These are phyloP conservation scores for Polytrichum formosum DNA, from an alignment of 225 moss, liverwort and hornwort genomes.

Conservation along the genomic window DNA sequence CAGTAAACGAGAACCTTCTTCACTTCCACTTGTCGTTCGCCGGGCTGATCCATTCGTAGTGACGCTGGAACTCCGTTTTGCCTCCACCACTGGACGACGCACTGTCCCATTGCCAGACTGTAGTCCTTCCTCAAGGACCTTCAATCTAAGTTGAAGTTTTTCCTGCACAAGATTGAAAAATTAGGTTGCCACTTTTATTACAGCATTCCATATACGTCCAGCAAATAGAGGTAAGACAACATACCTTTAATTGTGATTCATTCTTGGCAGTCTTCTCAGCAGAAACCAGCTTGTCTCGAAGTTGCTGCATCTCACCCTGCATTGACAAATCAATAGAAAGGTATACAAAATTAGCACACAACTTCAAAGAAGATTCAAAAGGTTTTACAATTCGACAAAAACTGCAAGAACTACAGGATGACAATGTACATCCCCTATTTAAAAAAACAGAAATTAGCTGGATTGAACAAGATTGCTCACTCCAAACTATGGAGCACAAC, in stretches of 20 bases:
- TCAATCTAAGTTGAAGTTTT: conserved; percentile 19
- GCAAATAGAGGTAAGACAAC: background rate
- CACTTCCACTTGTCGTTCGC: conserved; percentile 9
- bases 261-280: conserved; percentile 17
- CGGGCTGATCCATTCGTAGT: conserved; percentile 3
- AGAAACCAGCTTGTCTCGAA: conserved; percentile 19
- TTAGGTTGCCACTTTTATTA: background rate
- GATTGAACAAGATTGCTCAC: background rate
- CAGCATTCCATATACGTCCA: background rate
- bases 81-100: conserved; percentile 5
- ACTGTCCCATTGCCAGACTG: conserved; percentile 3
- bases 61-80: conserved; percentile 3
- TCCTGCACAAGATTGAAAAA: conserved; percentile 9
- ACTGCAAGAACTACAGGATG: background rate
- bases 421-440: background rate
- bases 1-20: conserved; percentile 15
- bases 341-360: background rate
- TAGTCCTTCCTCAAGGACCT: conserved; percentile 23
- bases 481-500: background rate
- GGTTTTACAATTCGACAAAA: background rate
- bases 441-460: background rate
- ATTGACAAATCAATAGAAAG: background rate
- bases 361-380: background rate
- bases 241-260: conserved; percentile 22
- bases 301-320: conserved; percentile 29